Percentiles rank a stretch among this genome's conserved stretches.
Evolutionary conservation across 441 rosid genomes (phyloP).

Genomic region (Flueggea neowawraea): DNA sequence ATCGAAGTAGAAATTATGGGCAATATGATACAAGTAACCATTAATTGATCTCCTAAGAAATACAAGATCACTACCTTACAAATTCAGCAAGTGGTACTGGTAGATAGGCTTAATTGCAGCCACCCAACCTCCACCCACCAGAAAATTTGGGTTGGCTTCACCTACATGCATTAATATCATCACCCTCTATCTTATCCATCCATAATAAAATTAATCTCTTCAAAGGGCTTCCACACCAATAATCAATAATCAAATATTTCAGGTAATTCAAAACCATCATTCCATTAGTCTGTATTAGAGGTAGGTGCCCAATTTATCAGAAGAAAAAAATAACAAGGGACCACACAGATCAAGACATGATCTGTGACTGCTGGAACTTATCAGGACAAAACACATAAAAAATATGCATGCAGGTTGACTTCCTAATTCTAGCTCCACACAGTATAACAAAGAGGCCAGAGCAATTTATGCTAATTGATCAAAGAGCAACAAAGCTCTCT

Average conservation of each 20-base stretch:
- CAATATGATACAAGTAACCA: too few species aligned
- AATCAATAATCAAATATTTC: conserved; percentile 9
- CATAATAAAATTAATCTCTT: conserved; percentile 18
- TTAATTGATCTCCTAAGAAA: too few species aligned
- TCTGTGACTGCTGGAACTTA: conserved; percentile 5
- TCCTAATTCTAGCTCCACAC: background rate
- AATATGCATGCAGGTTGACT: conserved; percentile 11
- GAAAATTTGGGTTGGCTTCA: conserved; percentile 29
- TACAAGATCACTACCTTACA: conserved; percentile 8
- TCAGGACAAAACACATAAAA: conserved; percentile 6
- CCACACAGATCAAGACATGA: conserved; percentile 21
- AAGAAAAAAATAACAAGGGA: background rate
- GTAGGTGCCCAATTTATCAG: conserved; percentile 2
- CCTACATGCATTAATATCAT: conserved; percentile 43
- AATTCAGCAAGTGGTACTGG: conserved; percentile 12
- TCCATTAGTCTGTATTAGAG: background rate
- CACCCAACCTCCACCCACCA: conserved; percentile 46
- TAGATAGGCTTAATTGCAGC: conserved; percentile 35
- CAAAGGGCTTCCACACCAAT: conserved; percentile 12
- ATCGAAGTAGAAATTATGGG: too few species aligned
- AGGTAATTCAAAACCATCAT: background rate
- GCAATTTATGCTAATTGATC: conserved; percentile 3
- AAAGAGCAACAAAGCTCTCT: background rate
- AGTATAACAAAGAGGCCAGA: conserved; percentile 8
- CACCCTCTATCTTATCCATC: conserved; percentile 35